Evolutionary conservation across 2,329 filamentous ascomycete species (phyloP), one percentile per base, ranked within the genome.

Genomic region (Paecilomyces dactylethromorphus): DNA sequence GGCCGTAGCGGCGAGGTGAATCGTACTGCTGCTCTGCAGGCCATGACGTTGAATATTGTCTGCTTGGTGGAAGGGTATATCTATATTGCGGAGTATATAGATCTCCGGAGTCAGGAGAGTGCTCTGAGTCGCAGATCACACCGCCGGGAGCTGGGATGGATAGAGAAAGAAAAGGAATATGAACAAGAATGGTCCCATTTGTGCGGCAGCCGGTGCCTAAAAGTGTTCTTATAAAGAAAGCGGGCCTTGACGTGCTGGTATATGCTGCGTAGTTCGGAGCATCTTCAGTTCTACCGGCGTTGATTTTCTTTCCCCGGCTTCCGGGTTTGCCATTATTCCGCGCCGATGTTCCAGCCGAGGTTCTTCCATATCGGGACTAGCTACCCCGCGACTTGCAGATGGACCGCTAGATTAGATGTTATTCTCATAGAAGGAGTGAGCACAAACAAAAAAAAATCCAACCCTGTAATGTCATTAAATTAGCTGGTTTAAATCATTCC

Each of bases 211-310:
- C 55, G 57, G 51, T 55, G 57, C 55, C 53, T 59, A 50, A 31
- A 52, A 35, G 54, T 18, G 61, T 58, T 39, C 55, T 58, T 59
- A 58, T 59, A 54, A 58, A 63, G 53, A 56, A 45, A 22, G 55
- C 49, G 21, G 56, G 49, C 59, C 32, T 26, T n/a, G 56, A 63
- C 63, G 74, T 76, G 69, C 72, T 77, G 73, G 71, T 71, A 67
- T 76, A 75, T 77, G 72, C 75, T 55, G 75, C 75, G 75, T 77
- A 77, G 71, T 64, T 65, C 59, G 63, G 68, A 76, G 72, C 71
- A 75, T 76, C 66, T 65, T 57, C 57, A 15, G 45, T 55, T 24
- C 26, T 29, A 22, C 50, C 50, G 50, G 50, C n/a, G 50, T 52
- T 52, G 50, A 52, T 52, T 57, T 57, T 39, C 35, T 21, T 53